A percentile compares a stretch with the other conserved stretches of the same genome.
Evolutionary conservation across 139 green algal genomes (phyloP).

Genomic region (Yamagishiella unicocca): DNA sequence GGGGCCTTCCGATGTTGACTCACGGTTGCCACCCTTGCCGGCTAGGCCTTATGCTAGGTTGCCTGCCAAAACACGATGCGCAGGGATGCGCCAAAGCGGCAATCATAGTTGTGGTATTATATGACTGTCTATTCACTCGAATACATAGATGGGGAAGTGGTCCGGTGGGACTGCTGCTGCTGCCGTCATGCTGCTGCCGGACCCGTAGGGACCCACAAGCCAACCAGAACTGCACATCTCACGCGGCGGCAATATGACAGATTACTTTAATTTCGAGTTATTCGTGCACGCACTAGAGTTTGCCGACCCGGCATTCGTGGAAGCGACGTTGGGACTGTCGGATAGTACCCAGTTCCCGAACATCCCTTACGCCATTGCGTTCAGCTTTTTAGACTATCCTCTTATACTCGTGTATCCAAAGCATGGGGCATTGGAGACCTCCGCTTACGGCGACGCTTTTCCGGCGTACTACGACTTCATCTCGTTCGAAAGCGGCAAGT

Average conservation of each 20-base stretch:
- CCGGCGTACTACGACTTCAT: conserved; percentile 22
- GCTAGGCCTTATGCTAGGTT: neutral
- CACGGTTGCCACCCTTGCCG: too few species aligned
- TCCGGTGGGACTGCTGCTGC: too few species aligned
- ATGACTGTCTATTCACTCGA: too few species aligned
- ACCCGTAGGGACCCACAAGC: neutral
- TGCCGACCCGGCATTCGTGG: conserved; percentile 35
- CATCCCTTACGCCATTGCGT: conserved; percentile 35
- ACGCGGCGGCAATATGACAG: neutral
- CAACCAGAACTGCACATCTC: neutral
- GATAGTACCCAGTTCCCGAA: conserved; percentile 2
- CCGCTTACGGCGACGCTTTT: neutral
- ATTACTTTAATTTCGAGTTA: conserved; percentile 48
- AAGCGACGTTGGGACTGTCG: neutral
- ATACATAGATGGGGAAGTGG: too few species aligned
- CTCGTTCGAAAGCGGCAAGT: conserved; percentile 45
- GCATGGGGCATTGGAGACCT: neutral
- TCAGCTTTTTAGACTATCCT: conserved; percentile 57
- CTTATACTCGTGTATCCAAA: conserved; percentile 51
- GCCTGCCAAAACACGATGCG: too few species aligned
- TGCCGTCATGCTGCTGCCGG: neutral
- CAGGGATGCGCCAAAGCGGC: too few species aligned
- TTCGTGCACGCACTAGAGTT: conserved; percentile 44
- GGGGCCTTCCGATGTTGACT: too few species aligned
- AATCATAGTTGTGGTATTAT: too few species aligned